A percentile compares a stretch with the other conserved stretches of the same genome.
phyloP scores from a whole-genome alignment of 208 protist genomes.

The Lotmaria passim region DNA sequence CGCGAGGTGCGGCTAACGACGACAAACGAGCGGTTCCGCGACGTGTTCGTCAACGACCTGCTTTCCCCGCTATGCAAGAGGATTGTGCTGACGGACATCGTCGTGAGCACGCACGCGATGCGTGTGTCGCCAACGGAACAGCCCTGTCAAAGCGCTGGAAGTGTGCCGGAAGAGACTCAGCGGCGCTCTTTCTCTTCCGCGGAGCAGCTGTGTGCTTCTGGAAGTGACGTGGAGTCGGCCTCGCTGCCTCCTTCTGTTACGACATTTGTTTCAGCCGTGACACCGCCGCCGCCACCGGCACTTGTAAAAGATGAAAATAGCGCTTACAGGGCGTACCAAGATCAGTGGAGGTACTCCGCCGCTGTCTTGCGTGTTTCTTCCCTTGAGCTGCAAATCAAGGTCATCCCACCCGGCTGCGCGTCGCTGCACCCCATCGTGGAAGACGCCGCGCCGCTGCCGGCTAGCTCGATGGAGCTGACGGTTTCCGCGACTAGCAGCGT shows the following conservation, averaged over 20 bases:
- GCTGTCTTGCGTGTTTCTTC: constrained; percentile 20
- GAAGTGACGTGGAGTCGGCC: no score
- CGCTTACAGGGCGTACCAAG: constrained; percentile 16
- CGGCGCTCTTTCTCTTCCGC: neutral
- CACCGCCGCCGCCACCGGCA: neutral
- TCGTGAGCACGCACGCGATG: constrained; percentile 20
- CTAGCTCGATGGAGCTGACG: constrained; percentile 28
- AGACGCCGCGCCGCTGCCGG: constrained; percentile 6
- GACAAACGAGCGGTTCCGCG: constrained; percentile 53
- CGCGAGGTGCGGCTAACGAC: constrained; percentile 51
- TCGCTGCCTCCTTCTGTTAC: no score
- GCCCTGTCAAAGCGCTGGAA: neutral
- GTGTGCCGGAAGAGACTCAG: neutral
- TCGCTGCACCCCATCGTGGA: constrained; percentile 17
- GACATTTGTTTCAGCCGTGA: no score
- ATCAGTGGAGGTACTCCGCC: constrained; percentile 26
- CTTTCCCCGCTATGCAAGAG: constrained; percentile 20
- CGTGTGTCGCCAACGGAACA: neutral
- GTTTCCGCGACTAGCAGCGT: constrained; percentile 24
- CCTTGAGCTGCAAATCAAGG: constrained; percentile 29
- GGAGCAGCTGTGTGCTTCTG: no score
- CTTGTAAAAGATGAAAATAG: neutral
- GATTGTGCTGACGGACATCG: constrained; percentile 17
- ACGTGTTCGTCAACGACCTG: constrained; percentile 43
- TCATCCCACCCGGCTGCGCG: constrained; percentile 9